Evolutionary conservation across 1,284 basidiomycete genomes (phyloP).

Genomic region (Trichosporon faecale): DNA sequence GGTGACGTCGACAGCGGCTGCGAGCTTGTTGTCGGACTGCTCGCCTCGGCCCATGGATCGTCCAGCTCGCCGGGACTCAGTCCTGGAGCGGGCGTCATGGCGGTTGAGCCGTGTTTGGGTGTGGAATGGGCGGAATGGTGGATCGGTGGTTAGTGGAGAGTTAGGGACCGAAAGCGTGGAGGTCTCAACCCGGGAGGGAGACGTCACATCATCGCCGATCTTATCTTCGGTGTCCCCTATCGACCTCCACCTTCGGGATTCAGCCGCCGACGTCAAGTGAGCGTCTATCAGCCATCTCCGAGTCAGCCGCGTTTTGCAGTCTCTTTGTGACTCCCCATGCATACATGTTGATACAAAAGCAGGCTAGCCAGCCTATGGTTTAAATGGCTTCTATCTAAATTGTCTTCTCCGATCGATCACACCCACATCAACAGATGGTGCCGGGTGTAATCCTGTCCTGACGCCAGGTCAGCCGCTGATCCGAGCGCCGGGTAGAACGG

Average conservation of each 20-base stretch:
- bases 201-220: conserved; percentile 12
- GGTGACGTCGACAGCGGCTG: neutral
- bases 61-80: conserved; percentile 8
- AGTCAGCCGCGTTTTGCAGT: neutral
- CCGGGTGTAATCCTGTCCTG: conserved; percentile 72
- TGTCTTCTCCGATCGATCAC: conserved; percentile 16
- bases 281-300: neutral
- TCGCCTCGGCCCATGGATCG: conserved; percentile 7
- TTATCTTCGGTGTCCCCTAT: conserved; percentile 9
- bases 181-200: neutral
- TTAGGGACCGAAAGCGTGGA: conserved; percentile 2
- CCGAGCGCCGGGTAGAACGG: conserved; percentile 90
- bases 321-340: neutral
- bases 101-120: neutral
- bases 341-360: conserved; percentile 10
- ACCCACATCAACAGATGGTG: conserved; percentile 66
- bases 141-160: neutral
- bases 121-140: neutral
- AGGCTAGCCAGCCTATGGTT: conserved; percentile 9
- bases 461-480: conserved; percentile 76
- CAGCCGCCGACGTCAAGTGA: neutral
- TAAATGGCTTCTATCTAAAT: neutral
- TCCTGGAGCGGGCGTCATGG: neutral
- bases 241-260: conserved; percentile 5
- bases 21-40: neutral